phyloP scores from a whole-genome alignment of 495 filamentous ascomycete species.

The Aspergillus sclerotioniger region DNA sequence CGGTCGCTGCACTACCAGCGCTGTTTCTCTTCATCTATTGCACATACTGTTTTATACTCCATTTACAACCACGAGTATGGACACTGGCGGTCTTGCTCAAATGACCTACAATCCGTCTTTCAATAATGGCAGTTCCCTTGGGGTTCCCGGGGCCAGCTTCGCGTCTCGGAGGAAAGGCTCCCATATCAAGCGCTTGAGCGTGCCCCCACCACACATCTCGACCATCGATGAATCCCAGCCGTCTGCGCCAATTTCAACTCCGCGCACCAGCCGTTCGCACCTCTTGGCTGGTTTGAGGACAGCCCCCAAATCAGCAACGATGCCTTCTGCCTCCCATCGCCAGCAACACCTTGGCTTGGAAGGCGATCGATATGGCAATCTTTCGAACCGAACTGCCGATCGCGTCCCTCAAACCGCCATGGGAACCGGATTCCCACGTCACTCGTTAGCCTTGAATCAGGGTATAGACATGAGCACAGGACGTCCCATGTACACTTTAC shows the following conservation, averaged over 20 bases:
- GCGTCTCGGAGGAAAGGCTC: slow-evolving; percentile 79
- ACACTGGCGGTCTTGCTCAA: slow-evolving; percentile 99
- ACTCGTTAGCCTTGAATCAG: slow-evolving; percentile 46
- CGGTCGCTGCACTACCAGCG: slow-evolving; percentile 18
- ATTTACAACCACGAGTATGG: slow-evolving; percentile 67
- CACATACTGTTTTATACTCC: slow-evolving; percentile 35
- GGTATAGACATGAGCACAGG: slow-evolving; percentile 34
- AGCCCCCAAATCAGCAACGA: slow-evolving; percentile 80
- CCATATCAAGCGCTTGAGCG: slow-evolving; percentile 78
- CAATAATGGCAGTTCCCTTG: slow-evolving; percentile 62
- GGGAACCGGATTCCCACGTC: slow-evolving; percentile 55
- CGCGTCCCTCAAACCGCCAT: slow-evolving; percentile 63
- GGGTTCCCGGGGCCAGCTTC: slow-evolving; percentile 73
- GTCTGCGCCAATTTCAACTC: slow-evolving; percentile 58
- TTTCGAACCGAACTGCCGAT: slow-evolving; percentile 36
- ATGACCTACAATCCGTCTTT: slow-evolving; percentile 87
- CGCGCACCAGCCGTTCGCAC: slow-evolving; percentile 91
- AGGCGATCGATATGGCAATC: slow-evolving; percentile 41
- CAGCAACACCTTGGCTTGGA: slow-evolving; percentile 52
- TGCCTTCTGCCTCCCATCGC: slow-evolving; percentile 60
- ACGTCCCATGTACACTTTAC: slow-evolving; percentile 63
- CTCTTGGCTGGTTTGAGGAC: slow-evolving; percentile 91
- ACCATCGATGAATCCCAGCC: slow-evolving; percentile 65
- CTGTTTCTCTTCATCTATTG: slow-evolving; percentile 26
- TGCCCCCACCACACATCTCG: slow-evolving; percentile 58